A percentile compares a stretch with the other conserved stretches of the same genome.
These are phyloP conservation scores for Jackrogersella minutella DNA, from an alignment of 495 filamentous ascomycete genomes.

Conservation along the genomic window DNA sequence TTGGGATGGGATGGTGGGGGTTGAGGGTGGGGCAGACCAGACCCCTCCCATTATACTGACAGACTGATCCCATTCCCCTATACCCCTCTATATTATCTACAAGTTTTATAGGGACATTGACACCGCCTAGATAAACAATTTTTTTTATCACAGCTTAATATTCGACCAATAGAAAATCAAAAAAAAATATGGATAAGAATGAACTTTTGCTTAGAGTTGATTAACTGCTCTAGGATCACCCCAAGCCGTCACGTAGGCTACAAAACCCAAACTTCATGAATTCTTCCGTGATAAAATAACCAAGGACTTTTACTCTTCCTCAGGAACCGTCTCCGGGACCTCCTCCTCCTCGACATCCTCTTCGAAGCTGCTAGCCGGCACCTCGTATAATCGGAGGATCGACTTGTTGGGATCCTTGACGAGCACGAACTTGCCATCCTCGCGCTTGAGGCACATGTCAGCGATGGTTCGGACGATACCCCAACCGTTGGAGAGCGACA, in stretches of 20 bases:
- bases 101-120: too few species aligned
- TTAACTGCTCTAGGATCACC: background rate
- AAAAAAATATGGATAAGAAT: too few species aligned
- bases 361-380: slow-evolving; percentile 87
- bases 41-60: too few species aligned
- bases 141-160: too few species aligned
- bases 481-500: slow-evolving; percentile 96
- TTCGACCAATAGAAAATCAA: too few species aligned
- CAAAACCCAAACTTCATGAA: background rate
- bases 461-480: slow-evolving; percentile 97
- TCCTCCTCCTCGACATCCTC: slow-evolving; percentile 56
- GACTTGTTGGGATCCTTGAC: slow-evolving; percentile 96
- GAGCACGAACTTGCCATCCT: slow-evolving; percentile 75
- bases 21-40: too few species aligned
- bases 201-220: background rate
- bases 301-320: slow-evolving; percentile 45
- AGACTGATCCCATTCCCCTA: too few species aligned
- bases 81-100: too few species aligned
- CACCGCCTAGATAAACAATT: too few species aligned
- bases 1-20: too few species aligned
- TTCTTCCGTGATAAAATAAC: background rate
- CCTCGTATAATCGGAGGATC: slow-evolving; percentile 89
- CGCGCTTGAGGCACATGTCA: slow-evolving; percentile 81
- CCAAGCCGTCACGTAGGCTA: background rate
- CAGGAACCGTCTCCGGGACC: slow-evolving; percentile 42